Evolutionary conservation across 164 flowering plant species (phyloP).

Genomic region (Buxus sempervirens): DNA sequence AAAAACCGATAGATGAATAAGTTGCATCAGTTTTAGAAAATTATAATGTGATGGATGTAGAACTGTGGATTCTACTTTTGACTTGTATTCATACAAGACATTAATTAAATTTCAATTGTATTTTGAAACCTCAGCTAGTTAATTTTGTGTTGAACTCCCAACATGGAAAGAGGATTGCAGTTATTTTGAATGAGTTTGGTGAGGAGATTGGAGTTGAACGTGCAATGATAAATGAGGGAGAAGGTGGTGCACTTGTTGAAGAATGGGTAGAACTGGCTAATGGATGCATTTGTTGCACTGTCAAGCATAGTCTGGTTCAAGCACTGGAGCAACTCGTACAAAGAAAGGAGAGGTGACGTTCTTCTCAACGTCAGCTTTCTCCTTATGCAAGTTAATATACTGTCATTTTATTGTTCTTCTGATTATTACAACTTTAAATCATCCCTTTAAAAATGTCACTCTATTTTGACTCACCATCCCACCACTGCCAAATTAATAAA

Average conservation of each 20-base stretch:
- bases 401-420: not conserved
- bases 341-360: constrained; percentile 68
- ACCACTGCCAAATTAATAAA: not conserved
- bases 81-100: not conserved
- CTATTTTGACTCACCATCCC: not conserved
- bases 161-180: constrained; percentile 95
- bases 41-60: not conserved
- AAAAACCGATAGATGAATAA: no score
- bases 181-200: constrained; percentile 94
- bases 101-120: not conserved
- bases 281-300: constrained; percentile 98
- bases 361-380: not conserved
- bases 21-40: no score
- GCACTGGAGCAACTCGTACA: constrained; percentile 91
- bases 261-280: constrained; percentile 99
- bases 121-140: constrained; percentile 52
- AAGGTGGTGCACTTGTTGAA: constrained; percentile 80
- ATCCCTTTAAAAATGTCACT: not conserved
- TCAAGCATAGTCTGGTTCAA: constrained; percentile 93
- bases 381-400: not conserved
- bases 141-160: constrained; percentile 70
- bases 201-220: constrained; percentile 97
- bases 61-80: not conserved
- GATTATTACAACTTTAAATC: no score
- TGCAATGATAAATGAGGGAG: constrained; percentile 96